Conservation (phyloP, 73 alveolate species). For the Paramecium bursaria region DNA sequence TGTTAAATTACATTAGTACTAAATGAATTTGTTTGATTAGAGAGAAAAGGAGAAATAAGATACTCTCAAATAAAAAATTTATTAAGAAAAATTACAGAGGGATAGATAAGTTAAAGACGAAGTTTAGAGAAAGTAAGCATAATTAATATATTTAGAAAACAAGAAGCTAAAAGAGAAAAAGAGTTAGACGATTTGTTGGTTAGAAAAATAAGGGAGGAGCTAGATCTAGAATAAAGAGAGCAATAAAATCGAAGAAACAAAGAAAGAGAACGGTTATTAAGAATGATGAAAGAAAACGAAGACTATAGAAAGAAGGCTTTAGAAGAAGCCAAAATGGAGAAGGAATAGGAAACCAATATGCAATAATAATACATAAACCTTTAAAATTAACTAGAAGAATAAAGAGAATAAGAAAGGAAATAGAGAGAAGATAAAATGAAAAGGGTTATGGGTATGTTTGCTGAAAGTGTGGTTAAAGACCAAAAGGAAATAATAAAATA, state of each 20-base stretch:
- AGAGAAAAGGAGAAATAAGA: slow-evolving; percentile 66
- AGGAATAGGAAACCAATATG: slow-evolving; percentile 61
- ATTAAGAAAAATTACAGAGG: slow-evolving; percentile 62
- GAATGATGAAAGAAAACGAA: slow-evolving; percentile 72
- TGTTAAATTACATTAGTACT: slow-evolving; percentile 58
- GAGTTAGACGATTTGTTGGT: slow-evolving; percentile 66
- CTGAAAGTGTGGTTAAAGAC: slow-evolving; percentile 70
- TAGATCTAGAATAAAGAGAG: slow-evolving; percentile 67
- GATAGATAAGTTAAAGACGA: slow-evolving; percentile 67
- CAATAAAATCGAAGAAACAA: slow-evolving; percentile 62
- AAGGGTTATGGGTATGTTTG: slow-evolving; percentile 70
- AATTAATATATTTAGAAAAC: slow-evolving; percentile 12
- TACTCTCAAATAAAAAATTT: slow-evolving; percentile 48
- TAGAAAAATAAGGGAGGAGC: slow-evolving; percentile 65
- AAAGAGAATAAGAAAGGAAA: slow-evolving; percentile 69
- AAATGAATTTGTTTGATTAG: slow-evolving; percentile 64
- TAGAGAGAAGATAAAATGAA: slow-evolving; percentile 70
- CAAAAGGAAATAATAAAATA: slow-evolving; percentile 67
- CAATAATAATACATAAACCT: slow-evolving; percentile 60
- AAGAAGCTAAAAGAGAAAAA: slow-evolving; percentile 66
- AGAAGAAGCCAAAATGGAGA: slow-evolving; percentile 66
- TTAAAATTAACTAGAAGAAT: slow-evolving; percentile 61
- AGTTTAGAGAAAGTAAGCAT: slow-evolving; percentile 6
- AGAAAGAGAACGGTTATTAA: slow-evolving; percentile 62
- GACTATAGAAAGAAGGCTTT: slow-evolving; percentile 68